Base-by-base conservation (phyloP, 768 basidiomycete genomes). In the Dentipellis fragilis region DNA sequence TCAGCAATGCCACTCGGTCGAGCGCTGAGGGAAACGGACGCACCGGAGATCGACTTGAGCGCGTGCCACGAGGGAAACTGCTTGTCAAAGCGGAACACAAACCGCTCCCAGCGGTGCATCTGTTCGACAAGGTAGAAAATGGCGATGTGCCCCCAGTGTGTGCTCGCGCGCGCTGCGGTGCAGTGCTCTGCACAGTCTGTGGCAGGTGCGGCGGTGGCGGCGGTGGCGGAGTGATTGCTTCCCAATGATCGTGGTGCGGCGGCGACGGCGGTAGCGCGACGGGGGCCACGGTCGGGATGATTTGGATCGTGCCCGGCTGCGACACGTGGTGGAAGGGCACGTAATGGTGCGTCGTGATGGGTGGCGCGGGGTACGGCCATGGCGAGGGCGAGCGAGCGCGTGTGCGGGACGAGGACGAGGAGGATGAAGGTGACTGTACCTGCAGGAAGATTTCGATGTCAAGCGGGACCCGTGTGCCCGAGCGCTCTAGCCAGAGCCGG, bases 371-470 rank as follows among this genome's bases (percentile, higher is more conserved):
- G 54, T 61, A 65, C 17, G 62, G 57, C 62, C 63, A 65, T 11
- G 57, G 54, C 22, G 64, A 58, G 36, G 57, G 42, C 49, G 64
- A 63, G 49, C 59, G 57, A 47, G 65, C 57, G 19, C 58, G 57
- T n/a, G 56, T 36, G 23, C 57, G 56, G 45, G 57, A 19, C 39
- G 51, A 14, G 16, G 53, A 48, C 37, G 58, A 21, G 38, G 39
- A 63, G 51, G 40, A 66, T 61, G 4, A 63, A 46, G 59, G 34
- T 10, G 36, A 42, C 53, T 61, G 63, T 10, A 84, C 78, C 37
- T 81, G 83, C 39, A 91, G 71, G 66, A 81, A 84, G 49, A 91
- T 88, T 65, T 89, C 87, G 57, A 91, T 87, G 65, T 89, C 89
- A 9, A 91, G 76, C 6, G 88, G 84, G 6, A 83, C 80, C 4